These are phyloP conservation scores for Pleurostoma richardsiae DNA, from an alignment of 2,329 filamentous ascomycete genomes.

Conservation along the genomic window DNA sequence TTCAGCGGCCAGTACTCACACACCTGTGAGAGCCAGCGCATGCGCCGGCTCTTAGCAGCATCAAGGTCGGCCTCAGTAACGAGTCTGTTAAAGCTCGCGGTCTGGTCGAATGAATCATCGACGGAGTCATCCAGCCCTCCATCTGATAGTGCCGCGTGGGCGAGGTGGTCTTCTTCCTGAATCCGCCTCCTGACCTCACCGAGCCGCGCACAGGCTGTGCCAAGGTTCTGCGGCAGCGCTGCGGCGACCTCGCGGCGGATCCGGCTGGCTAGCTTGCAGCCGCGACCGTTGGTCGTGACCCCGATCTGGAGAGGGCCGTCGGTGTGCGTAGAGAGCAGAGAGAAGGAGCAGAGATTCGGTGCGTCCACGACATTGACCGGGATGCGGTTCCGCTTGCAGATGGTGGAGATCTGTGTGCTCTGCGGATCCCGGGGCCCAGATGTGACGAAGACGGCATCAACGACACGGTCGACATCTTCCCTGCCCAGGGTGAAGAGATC, in stretches of 20 bases:
- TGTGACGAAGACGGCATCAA: constrained; percentile 92
- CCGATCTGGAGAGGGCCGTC: constrained; percentile 93
- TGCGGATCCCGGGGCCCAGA: constrained; percentile 38
- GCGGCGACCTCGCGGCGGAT: constrained; percentile 85
- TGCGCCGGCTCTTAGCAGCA: constrained; percentile 71
- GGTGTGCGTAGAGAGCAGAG: constrained; percentile 79
- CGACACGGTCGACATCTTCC: constrained; percentile 68
- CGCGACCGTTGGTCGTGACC: constrained; percentile 90
- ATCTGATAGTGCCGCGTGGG: constrained; percentile 21
- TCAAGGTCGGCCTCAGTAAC: constrained; percentile 69
- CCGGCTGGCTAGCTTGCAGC: constrained; percentile 87
- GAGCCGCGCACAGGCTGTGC: constrained; percentile 69
- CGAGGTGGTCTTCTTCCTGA: constrained; percentile 64
- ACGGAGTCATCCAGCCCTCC: constrained; percentile 30
- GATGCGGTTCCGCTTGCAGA: constrained; percentile 77
- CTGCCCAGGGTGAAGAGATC: constrained; percentile 77
- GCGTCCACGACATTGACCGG: constrained; percentile 91
- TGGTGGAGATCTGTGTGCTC: constrained; percentile 61
- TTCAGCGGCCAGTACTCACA: constrained; percentile 98
- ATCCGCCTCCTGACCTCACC: constrained; percentile 68
- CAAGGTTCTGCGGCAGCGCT: constrained; percentile 69
- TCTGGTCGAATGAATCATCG: constrained; percentile 68
- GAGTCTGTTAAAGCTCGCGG: constrained; percentile 77
- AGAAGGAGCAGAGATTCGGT: constrained; percentile 82
- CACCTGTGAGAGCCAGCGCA: constrained; percentile 91